A percentile compares a stretch with the other conserved stretches of the same genome.
These are phyloP conservation scores for Tetrahymena malaccensis DNA, from an alignment of 73 alveolate genomes.

Conservation along the genomic window DNA sequence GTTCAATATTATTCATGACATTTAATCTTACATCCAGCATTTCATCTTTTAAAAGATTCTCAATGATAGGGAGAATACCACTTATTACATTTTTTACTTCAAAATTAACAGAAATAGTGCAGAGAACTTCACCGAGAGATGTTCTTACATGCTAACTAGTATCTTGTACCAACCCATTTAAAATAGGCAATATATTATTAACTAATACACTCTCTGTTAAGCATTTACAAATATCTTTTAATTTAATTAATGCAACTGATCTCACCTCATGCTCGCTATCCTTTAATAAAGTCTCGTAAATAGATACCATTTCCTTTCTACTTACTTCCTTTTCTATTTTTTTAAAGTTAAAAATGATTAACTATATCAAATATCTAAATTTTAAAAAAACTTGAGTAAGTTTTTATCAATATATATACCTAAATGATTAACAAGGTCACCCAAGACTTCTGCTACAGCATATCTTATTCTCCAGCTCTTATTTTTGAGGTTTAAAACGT, in stretches of 20 bases:
- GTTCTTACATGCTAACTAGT: conserved; percentile 24
- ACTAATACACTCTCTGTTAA: conserved; percentile 5
- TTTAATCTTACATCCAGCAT: conserved; percentile 27
- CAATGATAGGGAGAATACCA: conserved; percentile 17
- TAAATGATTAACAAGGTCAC: not conserved
- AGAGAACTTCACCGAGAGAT: conserved; percentile 28
- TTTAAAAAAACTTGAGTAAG: too few relatives aligned
- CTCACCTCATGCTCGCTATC: conserved; percentile 41
- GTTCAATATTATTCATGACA: conserved; percentile 15
- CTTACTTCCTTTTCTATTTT: conserved; percentile 14
- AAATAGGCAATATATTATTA: not conserved
- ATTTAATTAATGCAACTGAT: conserved; percentile 7
- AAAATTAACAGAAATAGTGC: conserved; percentile 15
- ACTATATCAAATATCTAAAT: too few relatives aligned
- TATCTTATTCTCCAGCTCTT: conserved; percentile 45
- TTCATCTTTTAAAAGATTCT: conserved; percentile 20
- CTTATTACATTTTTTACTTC: not conserved
- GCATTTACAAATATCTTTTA: conserved; percentile 10
- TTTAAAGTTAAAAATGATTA: not conserved
- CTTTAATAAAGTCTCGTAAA: conserved; percentile 12
- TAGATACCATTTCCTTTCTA: conserved; percentile 15
- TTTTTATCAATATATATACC: not conserved
- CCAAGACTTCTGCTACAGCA: conserved; percentile 35
- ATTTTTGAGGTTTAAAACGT: conserved; percentile 7
- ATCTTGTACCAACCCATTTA: conserved; percentile 5